Conservation (phyloP, 2,329 filamentous ascomycete genomes). For the Aspergillus sp. region DNA sequence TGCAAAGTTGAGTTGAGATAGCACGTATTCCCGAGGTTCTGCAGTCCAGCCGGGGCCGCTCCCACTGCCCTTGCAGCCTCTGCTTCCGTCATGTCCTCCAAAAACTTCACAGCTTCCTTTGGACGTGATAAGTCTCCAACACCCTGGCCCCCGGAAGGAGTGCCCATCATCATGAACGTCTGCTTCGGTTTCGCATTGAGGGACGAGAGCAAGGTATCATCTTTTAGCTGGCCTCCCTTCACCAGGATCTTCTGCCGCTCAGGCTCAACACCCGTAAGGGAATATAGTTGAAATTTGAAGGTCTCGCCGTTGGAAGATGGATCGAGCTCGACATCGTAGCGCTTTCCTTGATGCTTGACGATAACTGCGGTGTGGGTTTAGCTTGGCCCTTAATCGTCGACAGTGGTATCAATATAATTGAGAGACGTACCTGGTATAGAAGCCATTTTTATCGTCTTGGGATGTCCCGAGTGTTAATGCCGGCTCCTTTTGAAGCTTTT, state of each 20-base stretch:
- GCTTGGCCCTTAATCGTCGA: slow-evolving; percentile 2
- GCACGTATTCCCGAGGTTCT: slow-evolving; percentile 96
- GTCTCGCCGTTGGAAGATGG: slow-evolving; percentile 80
- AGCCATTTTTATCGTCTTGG: slow-evolving; percentile 46
- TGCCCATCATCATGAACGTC: slow-evolving; percentile 95
- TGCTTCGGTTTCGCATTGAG: slow-evolving; percentile 84
- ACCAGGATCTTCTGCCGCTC: slow-evolving; percentile 94
- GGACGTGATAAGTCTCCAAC: slow-evolving; percentile 65
- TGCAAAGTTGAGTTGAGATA: slow-evolving; percentile 99
- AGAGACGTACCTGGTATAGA: slow-evolving; percentile 53
- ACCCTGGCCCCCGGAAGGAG: slow-evolving; percentile 66
- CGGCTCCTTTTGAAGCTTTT: neutral
- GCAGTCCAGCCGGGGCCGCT: slow-evolving; percentile 81
- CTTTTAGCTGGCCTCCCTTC: slow-evolving; percentile 91
- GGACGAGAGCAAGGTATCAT: slow-evolving; percentile 83
- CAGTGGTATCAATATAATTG: neutral
- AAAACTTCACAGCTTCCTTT: slow-evolving; percentile 78
- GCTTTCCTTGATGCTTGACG: slow-evolving; percentile 94
- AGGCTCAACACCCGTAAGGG: slow-evolving; percentile 91
- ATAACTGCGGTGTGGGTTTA: slow-evolving; percentile 60
- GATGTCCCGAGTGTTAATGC: slow-evolving; percentile 4
- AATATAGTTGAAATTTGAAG: slow-evolving; percentile 95
- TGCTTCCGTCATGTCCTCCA: slow-evolving; percentile 97
- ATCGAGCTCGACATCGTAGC: slow-evolving; percentile 91
- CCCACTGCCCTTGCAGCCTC: slow-evolving; percentile 80